phyloP scores from a whole-genome alignment of 345 rosid species.

The Sisymbrium irio region DNA sequence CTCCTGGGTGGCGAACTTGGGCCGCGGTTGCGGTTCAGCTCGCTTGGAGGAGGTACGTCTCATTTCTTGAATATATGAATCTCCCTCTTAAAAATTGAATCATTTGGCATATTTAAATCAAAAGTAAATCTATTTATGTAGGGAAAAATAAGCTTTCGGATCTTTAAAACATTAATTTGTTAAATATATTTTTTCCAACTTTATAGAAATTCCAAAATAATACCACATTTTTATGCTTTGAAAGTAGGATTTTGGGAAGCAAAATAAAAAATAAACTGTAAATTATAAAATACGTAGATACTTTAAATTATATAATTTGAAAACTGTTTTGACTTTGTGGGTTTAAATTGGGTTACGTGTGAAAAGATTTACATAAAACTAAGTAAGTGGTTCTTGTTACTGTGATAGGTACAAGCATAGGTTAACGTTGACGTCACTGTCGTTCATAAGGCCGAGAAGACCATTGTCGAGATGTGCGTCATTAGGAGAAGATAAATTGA shows the following conservation, averaged over 20 bases:
- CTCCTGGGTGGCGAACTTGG: constrained; percentile 99
- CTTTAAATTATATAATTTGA: not conserved
- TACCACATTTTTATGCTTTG: not conserved
- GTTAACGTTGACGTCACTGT: constrained; percentile 72
- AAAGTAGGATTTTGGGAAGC: not conserved
- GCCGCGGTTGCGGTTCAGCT: constrained; percentile 93
- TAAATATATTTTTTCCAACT: not conserved
- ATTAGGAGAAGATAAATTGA: constrained; percentile 78
- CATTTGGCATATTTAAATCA: not conserved
- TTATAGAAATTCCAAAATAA: not conserved
- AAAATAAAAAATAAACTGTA: no score
- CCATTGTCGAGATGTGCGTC: constrained; percentile 85
- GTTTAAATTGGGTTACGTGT: not conserved
- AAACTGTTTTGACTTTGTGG: not conserved
- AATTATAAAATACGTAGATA: not conserved
- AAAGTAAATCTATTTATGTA: not conserved
- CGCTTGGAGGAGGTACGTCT: constrained; percentile 73
- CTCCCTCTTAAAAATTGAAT: not conserved
- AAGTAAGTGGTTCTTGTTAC: not conserved
- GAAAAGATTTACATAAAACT: not conserved
- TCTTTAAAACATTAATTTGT: not conserved
- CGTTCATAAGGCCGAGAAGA: constrained; percentile 87
- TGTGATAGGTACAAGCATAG: constrained; percentile 60
- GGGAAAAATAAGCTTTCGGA: not conserved
- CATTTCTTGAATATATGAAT: not conserved